Conservation (phyloP, 225 moss, liverwort and hornwort genomes). For the Climacium dendroides region DNA sequence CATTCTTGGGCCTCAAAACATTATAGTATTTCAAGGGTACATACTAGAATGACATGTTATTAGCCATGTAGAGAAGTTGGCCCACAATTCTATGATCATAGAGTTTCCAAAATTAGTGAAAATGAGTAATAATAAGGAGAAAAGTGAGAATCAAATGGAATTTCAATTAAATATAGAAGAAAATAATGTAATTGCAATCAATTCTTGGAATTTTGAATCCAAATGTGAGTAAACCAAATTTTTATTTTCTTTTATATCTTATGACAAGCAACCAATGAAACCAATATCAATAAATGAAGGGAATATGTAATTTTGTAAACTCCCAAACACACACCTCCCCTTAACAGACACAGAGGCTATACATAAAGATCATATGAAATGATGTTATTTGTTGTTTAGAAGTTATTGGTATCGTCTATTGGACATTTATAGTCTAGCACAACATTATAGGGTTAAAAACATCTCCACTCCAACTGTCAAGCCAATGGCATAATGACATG, state of each 20-base stretch:
- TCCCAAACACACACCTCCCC: rapidly evolving
- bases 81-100: not conserved
- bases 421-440: not conserved
- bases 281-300: not conserved
- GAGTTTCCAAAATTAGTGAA: not conserved
- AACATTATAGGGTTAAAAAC: not conserved
- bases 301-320: not conserved
- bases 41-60: not conserved
- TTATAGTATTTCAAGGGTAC: rapidly evolving
- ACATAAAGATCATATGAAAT: not conserved
- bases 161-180: not conserved
- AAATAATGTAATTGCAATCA: not conserved
- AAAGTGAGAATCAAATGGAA: not conserved
- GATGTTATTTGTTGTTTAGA: not conserved
- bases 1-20: not conserved
- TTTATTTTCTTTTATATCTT: too few species aligned
- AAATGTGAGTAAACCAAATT: too few species aligned
- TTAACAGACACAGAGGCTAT: not conserved
- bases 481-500: rapidly evolving
- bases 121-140: not conserved
- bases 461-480: not conserved
- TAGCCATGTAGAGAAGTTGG: not conserved
- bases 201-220: not conserved
- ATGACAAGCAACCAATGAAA: not conserved
- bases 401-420: not conserved